These are phyloP conservation scores for Boletus rufocinnamomeus DNA, from an alignment of 768 basidiomycete genomes.

Conservation along the genomic window DNA sequence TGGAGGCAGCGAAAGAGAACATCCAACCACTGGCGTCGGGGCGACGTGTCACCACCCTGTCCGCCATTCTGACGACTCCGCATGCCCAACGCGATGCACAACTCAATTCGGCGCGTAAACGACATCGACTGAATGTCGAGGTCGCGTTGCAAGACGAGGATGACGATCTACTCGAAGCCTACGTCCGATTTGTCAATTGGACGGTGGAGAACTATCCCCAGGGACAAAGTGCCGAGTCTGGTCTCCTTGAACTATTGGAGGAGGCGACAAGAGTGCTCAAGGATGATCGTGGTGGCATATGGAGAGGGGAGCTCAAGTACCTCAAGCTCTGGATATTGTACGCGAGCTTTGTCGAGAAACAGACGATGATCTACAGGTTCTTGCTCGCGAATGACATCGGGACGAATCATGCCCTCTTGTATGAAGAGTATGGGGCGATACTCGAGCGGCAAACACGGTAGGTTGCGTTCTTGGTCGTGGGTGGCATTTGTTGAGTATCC, in stretches of 20 bases:
- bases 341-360: constrained; percentile 88
- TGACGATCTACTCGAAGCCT: constrained; percentile 82
- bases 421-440: constrained; percentile 89
- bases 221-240: constrained; percentile 85
- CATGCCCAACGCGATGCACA: constrained; percentile 74
- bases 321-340: constrained; percentile 95
- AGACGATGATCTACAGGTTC: constrained; percentile 86
- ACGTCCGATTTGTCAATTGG: constrained; percentile 86
- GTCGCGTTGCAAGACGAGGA: constrained; percentile 74
- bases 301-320: constrained; percentile 81
- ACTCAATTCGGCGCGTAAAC: constrained; percentile 61
- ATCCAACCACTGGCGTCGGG: constrained; percentile 81
- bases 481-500: constrained; percentile 29
- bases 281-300: constrained; percentile 69
- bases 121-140: constrained; percentile 72
- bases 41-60: constrained; percentile 77
- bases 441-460: constrained; percentile 84
- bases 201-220: constrained; percentile 94
- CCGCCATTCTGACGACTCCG: constrained; percentile 72
- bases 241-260: constrained; percentile 90
- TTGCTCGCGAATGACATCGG: constrained; percentile 91
- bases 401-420: constrained; percentile 73
- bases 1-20: constrained; percentile 86
- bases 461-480: constrained; percentile 34
- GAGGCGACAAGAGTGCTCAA: constrained; percentile 87